A percentile compares a stretch with the other conserved stretches of the same genome.
Conservation (phyloP, 768 basidiomycete genomes). For the Clathrus columnatus region DNA sequence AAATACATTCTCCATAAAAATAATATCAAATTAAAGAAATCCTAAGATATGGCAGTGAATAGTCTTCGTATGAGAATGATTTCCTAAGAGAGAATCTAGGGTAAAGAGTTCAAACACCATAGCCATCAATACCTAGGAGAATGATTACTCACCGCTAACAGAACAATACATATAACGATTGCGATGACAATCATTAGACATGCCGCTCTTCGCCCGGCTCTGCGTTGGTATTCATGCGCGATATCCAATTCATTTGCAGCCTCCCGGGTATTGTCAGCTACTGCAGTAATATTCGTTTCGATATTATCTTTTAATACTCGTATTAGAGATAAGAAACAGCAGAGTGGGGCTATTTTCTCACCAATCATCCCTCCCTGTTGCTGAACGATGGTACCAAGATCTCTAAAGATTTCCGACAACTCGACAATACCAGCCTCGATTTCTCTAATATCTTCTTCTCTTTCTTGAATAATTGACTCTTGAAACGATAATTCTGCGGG, state of each 20-base stretch:
- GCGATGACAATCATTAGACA: constrained; percentile 85
- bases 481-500: constrained; percentile 93
- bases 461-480: constrained; percentile 88
- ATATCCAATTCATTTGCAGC: constrained; percentile 82
- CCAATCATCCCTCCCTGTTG: constrained; percentile 95
- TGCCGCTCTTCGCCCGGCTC: constrained; percentile 81
- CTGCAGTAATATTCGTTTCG: constrained; percentile 84
- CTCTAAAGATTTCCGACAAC: constrained; percentile 90
- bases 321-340: neutral
- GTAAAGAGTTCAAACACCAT: neutral
- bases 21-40: too few relatives aligned
- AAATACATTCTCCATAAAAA: too few relatives aligned
- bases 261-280: constrained; percentile 70
- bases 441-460: constrained; percentile 90
- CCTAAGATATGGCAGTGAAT: too few relatives aligned
- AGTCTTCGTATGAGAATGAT: too few relatives aligned
- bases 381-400: constrained; percentile 87
- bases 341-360: constrained; percentile 27
- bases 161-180: constrained; percentile 78
- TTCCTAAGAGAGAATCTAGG: constrained; percentile 1
- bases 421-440: constrained; percentile 97
- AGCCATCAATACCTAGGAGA: neutral
- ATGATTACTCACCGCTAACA: constrained; percentile 70
- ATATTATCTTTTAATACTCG: constrained; percentile 66
- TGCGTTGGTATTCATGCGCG: constrained; percentile 90